These are phyloP conservation scores for Penicillium manginii DNA, from an alignment of 495 filamentous ascomycete species.

Conservation along the genomic window DNA sequence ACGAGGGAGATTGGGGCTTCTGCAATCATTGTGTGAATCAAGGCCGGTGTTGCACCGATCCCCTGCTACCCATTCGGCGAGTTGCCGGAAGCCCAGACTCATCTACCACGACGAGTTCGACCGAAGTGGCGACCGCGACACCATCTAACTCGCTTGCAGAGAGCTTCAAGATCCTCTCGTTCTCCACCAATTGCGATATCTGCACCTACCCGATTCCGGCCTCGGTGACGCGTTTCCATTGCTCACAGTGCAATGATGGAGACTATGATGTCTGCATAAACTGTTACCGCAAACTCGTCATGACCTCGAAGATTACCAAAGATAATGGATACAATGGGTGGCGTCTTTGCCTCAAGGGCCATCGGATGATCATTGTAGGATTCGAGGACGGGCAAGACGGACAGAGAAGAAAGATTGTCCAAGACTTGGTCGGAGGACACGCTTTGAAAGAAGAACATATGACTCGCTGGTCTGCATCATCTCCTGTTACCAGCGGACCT, in stretches of 20 bases:
- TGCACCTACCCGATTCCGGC: constrained; percentile 74
- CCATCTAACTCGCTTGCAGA: constrained; percentile 14
- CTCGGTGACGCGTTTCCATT: constrained; percentile 72
- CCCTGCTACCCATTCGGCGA: constrained; percentile 67
- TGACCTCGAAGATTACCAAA: constrained; percentile 60
- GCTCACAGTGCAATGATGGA: constrained; percentile 66
- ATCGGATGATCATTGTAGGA: constrained; percentile 81
- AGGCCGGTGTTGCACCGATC: constrained; percentile 75
- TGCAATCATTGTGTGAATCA: constrained; percentile 81
- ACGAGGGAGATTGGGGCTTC: constrained; percentile 91
- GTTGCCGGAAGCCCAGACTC: constrained; percentile 29
- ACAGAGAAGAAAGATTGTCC: constrained; percentile 60
- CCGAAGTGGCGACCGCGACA: constrained; percentile 22
- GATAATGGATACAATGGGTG: constrained; percentile 81
- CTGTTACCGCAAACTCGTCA: constrained; percentile 72
- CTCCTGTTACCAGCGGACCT: constrained; percentile 17
- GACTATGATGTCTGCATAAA: constrained; percentile 81
- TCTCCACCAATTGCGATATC: constrained; percentile 72
- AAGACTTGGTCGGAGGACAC: constrained; percentile 75
- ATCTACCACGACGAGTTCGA: constrained; percentile 26
- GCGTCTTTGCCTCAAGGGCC: constrained; percentile 77
- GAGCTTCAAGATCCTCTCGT: constrained; percentile 60
- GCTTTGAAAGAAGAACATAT: constrained; percentile 59
- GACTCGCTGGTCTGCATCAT: constrained; percentile 24
- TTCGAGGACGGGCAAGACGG: constrained; percentile 65